phyloP scores from a whole-genome alignment of 2,329 filamentous ascomycete species.

The Epichloe scottii region DNA sequence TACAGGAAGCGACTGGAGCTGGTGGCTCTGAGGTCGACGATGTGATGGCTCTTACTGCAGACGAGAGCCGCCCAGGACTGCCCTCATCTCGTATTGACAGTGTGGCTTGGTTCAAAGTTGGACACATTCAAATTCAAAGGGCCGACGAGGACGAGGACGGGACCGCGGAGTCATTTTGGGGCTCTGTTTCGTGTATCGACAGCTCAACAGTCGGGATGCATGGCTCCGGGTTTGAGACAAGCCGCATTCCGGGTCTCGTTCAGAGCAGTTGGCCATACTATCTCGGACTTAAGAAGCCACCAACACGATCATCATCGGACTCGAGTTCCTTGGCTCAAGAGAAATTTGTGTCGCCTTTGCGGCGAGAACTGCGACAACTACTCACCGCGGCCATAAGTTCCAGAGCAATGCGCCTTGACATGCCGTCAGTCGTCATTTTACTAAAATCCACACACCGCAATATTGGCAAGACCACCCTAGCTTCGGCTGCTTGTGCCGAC shows the following conservation, averaged over 20 bases:
- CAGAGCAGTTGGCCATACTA: constrained; percentile 84
- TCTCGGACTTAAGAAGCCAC: constrained; percentile 59
- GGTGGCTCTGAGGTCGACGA: constrained; percentile 62
- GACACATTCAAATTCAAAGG: constrained; percentile 51
- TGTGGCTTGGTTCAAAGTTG: constrained; percentile 89
- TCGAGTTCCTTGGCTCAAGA: constrained; percentile 27
- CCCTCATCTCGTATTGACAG: constrained; percentile 32
- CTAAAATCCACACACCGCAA: constrained; percentile 84
- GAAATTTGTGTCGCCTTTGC: constrained; percentile 44
- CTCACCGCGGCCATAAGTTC: constrained; percentile 81
- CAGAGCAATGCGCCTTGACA: constrained; percentile 71
- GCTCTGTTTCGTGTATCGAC: constrained; percentile 75
- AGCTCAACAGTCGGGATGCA: constrained; percentile 79
- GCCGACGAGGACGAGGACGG: constrained; percentile 44
- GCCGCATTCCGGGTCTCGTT: constrained; percentile 63
- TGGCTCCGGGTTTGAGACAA: constrained; percentile 77
- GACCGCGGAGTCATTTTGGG: constrained; percentile 63
- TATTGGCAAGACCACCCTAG: constrained; percentile 80
- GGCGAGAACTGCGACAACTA: constrained; percentile 66
- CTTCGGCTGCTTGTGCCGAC: constrained; percentile 66
- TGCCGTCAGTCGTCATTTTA: constrained; percentile 80
- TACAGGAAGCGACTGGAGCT: constrained; percentile 57
- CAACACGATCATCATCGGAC: constrained; percentile 29
- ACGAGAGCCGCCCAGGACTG: constrained; percentile 15
- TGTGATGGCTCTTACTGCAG: constrained; percentile 39